Evolutionary conservation across 2,329 filamentous ascomycete genomes (phyloP).

Genomic region (Biscogniauxia marginata): DNA sequence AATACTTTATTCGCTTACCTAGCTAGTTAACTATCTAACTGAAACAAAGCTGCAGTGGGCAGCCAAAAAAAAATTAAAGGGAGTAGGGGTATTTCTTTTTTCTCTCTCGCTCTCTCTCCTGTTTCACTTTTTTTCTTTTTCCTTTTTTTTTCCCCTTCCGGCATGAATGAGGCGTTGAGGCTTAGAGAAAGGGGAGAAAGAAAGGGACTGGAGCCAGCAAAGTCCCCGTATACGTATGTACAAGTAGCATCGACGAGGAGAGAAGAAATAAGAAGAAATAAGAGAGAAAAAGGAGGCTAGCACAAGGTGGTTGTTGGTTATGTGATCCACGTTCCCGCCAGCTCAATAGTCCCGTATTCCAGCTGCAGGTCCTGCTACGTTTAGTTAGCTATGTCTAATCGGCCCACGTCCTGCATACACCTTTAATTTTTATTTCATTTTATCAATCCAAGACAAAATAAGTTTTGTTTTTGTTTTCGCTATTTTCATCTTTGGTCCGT

Average conservation of each 20-base stretch:
- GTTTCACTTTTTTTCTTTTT: too few relatives aligned
- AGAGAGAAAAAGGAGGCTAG: background rate
- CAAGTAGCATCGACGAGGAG: background rate
- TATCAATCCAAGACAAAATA: too few relatives aligned
- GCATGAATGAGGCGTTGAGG: background rate
- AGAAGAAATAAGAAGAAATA: background rate
- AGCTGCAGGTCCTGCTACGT: background rate
- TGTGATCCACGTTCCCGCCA: background rate
- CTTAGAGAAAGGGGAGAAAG: background rate
- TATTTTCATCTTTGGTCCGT: conserved; percentile 6
- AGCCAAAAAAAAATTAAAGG: too few relatives aligned
- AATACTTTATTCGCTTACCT: background rate
- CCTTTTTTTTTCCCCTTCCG: too few relatives aligned
- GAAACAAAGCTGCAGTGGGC: too few relatives aligned
- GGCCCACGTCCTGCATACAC: background rate
- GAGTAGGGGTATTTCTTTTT: too few relatives aligned
- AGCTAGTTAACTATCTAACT: background rate
- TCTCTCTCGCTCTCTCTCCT: too few relatives aligned
- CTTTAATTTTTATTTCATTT: background rate
- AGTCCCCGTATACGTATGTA: background rate
- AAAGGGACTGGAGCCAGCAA: background rate
- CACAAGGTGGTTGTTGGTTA: background rate
- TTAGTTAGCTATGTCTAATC: background rate
- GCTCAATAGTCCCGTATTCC: background rate
- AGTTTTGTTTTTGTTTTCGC: too few relatives aligned